These are phyloP conservation scores for Colletotrichum acutatum DNA, from an alignment of 2,329 filamentous ascomycete species.

Conservation along the genomic window DNA sequence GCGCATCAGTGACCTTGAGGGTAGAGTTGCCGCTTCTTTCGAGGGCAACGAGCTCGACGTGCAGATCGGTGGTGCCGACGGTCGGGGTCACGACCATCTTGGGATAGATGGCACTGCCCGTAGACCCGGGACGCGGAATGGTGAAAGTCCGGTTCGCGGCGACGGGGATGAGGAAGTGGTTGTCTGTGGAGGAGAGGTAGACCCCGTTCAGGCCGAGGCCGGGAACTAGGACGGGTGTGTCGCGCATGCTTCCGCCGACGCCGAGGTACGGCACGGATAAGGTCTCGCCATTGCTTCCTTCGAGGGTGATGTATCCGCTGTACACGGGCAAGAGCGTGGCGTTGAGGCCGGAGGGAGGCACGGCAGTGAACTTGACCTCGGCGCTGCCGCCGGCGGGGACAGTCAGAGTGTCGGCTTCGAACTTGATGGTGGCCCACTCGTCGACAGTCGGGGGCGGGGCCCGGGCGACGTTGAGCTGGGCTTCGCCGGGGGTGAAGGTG, in stretches of 20 bases:
- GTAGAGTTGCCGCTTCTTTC: constrained; percentile 25
- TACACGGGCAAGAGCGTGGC: constrained; percentile 51
- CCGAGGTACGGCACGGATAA: constrained; percentile 54
- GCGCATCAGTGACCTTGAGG: constrained; percentile 26
- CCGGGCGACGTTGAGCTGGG: constrained; percentile 10
- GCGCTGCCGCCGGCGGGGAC: constrained; percentile 42
- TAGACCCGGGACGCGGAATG: constrained; percentile 35
- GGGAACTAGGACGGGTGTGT: constrained; percentile 32
- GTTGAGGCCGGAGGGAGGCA: constrained; percentile 43
- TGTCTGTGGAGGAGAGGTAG: constrained; percentile 32
- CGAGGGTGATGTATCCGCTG: constrained; percentile 54
- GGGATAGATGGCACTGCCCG: constrained; percentile 1
- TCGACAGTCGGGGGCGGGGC: constrained; percentile 37
- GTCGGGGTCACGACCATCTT: constrained; percentile 22
- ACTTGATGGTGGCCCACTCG: constrained; percentile 34
- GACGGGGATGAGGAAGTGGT: constrained; percentile 31
- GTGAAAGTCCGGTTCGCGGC: constrained; percentile 40
- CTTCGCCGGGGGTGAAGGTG: constrained; percentile 40
- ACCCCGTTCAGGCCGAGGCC: constrained; percentile 21
- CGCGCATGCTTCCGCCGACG: constrained; percentile 43
- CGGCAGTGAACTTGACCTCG: constrained; percentile 43
- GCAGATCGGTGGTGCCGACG: constrained; percentile 37
- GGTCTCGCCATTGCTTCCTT: constrained; percentile 48
- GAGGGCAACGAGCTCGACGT: constrained; percentile 39
- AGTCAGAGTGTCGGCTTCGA: constrained; percentile 38